Conservation (phyloP, 1,284 basidiomycete genomes). For the Amylostereum chailletii region DNA sequence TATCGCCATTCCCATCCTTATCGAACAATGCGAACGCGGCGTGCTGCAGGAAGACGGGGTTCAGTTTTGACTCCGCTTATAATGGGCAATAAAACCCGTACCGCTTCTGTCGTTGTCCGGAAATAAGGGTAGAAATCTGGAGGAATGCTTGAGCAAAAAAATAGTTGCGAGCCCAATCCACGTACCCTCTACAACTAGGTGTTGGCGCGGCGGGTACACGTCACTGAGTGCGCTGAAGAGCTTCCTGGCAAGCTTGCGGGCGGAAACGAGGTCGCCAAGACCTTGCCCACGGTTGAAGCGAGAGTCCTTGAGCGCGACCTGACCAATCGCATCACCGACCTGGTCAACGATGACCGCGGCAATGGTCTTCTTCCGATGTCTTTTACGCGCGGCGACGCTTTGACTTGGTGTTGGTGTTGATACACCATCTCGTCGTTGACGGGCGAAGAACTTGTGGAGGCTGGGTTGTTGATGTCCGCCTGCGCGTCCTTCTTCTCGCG, state of each 20-base stretch:
- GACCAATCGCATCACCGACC: slow-evolving; percentile 60
- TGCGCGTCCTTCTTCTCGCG: neutral
- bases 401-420: neutral
- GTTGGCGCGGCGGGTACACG: slow-evolving; percentile 45
- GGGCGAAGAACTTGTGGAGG: slow-evolving; percentile 3
- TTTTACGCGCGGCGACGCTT: slow-evolving; percentile 25
- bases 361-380: slow-evolving; percentile 43
- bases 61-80: neutral
- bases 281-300: slow-evolving; percentile 49
- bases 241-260: slow-evolving; percentile 65
- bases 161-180: neutral
- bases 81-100: slow-evolving; percentile 23
- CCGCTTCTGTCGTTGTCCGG: slow-evolving; percentile 60
- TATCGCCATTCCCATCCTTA: slow-evolving; percentile 79
- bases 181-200: slow-evolving; percentile 60
- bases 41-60: slow-evolving; percentile 28
- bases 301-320: slow-evolving; percentile 61
- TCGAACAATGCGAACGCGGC: slow-evolving; percentile 74
- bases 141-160: slow-evolving; percentile 5
- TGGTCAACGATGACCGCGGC: slow-evolving; percentile 63
- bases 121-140: slow-evolving; percentile 75
- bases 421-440: slow-evolving; percentile 11
- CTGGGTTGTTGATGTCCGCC: neutral
- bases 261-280: slow-evolving; percentile 55
- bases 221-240: slow-evolving; percentile 64